These are phyloP conservation scores for Fusarium scirpi DNA, from an alignment of 2,329 filamentous ascomycete species.

Conservation along the genomic window DNA sequence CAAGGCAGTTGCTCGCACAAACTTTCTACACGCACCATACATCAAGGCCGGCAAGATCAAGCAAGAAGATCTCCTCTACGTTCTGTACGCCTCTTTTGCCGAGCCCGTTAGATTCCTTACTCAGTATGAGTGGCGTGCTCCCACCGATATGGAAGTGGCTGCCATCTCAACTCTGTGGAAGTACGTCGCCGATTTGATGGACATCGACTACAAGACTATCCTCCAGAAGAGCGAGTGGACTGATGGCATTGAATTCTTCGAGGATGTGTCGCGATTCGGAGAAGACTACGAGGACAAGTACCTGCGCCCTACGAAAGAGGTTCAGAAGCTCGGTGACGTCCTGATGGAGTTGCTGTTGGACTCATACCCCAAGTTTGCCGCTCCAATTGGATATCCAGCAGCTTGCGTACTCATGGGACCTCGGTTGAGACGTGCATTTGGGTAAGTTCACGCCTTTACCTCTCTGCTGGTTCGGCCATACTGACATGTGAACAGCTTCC, in stretches of 20 bases:
- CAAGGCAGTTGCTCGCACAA: conserved; percentile 55
- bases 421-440: conserved; percentile 72
- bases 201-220: conserved; percentile 63
- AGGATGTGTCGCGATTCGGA: conserved; percentile 62
- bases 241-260: conserved; percentile 64
- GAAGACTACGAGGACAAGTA: conserved; percentile 67
- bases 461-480: not conserved
- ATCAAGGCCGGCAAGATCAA: conserved; percentile 52
- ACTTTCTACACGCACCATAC: conserved; percentile 55
- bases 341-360: conserved; percentile 72
- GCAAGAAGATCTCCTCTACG: conserved; percentile 56
- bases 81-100: conserved; percentile 68
- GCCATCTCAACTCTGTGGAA: conserved; percentile 79
- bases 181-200: conserved; percentile 76
- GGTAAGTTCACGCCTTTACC: conserved; percentile 57
- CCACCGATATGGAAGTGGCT: conserved; percentile 75
- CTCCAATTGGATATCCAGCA: conserved; percentile 62
- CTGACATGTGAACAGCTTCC: conserved; percentile 53
- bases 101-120: conserved; percentile 74
- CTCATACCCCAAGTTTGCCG: conserved; percentile 60
- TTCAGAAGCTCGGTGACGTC: conserved; percentile 66
- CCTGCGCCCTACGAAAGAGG: conserved; percentile 67
- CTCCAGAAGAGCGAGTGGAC: conserved; percentile 56
- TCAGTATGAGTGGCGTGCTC: conserved; percentile 75
- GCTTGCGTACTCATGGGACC: conserved; percentile 73